Conservation (phyloP, 495 filamentous ascomycete genomes). For the Neohortaea acidophila region DNA sequence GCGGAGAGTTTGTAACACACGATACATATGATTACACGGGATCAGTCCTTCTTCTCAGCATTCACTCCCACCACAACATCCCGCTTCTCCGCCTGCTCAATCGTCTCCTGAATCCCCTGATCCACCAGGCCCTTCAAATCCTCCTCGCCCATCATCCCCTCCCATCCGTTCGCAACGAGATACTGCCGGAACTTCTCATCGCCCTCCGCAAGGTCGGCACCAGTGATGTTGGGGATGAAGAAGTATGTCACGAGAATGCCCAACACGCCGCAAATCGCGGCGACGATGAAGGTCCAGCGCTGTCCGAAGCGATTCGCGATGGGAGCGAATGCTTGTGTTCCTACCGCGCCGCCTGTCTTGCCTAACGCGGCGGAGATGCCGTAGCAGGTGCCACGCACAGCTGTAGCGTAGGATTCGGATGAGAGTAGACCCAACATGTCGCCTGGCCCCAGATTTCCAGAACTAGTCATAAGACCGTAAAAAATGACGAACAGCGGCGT, state of each 20-base stretch:
- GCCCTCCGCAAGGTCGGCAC: constrained; percentile 12
- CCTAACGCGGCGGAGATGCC: constrained; percentile 39
- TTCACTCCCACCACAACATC: too few relatives aligned
- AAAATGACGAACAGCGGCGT: constrained; percentile 39
- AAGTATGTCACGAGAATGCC: constrained; percentile 37
- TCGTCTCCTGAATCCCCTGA: constrained; percentile 10
- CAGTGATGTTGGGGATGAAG: constrained; percentile 35
- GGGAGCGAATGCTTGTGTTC: constrained; percentile 35
- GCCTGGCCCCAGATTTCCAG: constrained; percentile 38
- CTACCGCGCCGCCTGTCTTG: constrained; percentile 35
- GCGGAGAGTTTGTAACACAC: neutral
- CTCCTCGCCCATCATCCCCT: constrained; percentile 14
- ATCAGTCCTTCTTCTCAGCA: too few relatives aligned
- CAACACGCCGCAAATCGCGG: constrained; percentile 37
- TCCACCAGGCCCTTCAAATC: constrained; percentile 10
- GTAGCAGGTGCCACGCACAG: constrained; percentile 37
- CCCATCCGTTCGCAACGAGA: constrained; percentile 11
- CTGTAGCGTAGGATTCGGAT: constrained; percentile 37
- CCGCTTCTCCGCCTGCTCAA: too few relatives aligned
- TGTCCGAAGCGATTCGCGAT: constrained; percentile 33
- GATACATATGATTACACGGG: too few relatives aligned
- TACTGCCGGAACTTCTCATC: constrained; percentile 20
- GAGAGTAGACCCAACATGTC: too few relatives aligned
- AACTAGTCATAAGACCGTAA: constrained; percentile 38
- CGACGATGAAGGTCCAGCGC: constrained; percentile 39